Base-by-base conservation (phyloP, 2,329 filamentous ascomycete genomes). In the Hymenoscyphus occultus region DNA sequence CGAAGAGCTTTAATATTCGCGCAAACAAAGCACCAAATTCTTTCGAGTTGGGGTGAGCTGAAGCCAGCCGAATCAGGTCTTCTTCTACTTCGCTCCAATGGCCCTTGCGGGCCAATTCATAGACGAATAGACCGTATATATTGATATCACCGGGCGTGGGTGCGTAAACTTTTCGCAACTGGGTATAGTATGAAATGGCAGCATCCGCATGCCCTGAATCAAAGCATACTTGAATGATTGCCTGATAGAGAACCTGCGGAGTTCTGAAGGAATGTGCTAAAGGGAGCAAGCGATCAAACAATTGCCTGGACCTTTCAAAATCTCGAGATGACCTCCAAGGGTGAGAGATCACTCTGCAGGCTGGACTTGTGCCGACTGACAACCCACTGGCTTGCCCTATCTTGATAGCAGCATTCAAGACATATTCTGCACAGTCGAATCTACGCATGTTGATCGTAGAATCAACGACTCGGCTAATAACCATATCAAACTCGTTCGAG, bases 111-210 rank as follows among this genome's bases (percentile, higher is more conserved):
- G 74, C 75, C 39, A 73, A 74, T 7, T 71, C 70, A 28, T 72
- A 68, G n/a, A 73, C 73, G 57, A 76, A 71, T 59, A 75, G 72
- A 1, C 74, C 73, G 62, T 69, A 66, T 7, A 74, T 73, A n/a
- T 70, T 69, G 14, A 71, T 10, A 58, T 73, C 64, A 10, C 48
- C 54, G 22, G 65, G 59, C 4, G 31, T n/a, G 22, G 59, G 54
- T 32, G 57, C 31, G 31, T 69, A 63, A 2, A 56, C 45, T 16
- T 64, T 35, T 9, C 60, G 58, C 14, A 72, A 57, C 12, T 70
- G 57, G 1, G 67, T 59, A 58, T 71, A 68, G 54, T 76, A 75
- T 6, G 22, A 48, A 22, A 39, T 19, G 6, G 74, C 74, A 9
- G 64, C 59, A 56, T 59, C 31, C 45, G 71, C 69, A 19, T 74